Evolutionary conservation across 164 flowering plant species (phyloP).

Genomic region (Amborella trichopoda): DNA sequence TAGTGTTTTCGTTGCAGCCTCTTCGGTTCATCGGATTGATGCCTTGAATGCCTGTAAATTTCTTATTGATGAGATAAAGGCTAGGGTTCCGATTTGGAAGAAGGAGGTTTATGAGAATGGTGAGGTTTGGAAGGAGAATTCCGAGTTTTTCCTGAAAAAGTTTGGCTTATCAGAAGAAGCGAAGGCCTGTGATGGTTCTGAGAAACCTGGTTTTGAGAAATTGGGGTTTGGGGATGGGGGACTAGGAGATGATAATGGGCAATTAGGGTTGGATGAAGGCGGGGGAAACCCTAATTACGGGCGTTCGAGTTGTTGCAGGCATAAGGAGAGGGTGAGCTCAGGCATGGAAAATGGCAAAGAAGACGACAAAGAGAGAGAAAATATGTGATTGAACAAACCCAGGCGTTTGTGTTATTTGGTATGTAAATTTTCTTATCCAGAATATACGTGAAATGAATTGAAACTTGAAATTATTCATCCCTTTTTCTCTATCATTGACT

Average conservation of each 20-base stretch:
- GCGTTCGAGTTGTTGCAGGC: background rate
- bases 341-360: background rate
- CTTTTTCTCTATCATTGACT: too few species aligned
- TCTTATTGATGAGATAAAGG: slow-evolving; percentile 85
- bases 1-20: slow-evolving; percentile 76
- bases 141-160: slow-evolving; percentile 50
- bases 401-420: too few species aligned
- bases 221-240: too few species aligned
- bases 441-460: too few species aligned
- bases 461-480: too few species aligned
- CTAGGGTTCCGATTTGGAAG: slow-evolving; percentile 95
- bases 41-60: slow-evolving; percentile 77
- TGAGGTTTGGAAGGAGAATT: slow-evolving; percentile 93
- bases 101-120: slow-evolving; percentile 87
- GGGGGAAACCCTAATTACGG: background rate
- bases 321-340: background rate
- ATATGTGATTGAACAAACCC: background rate
- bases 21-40: slow-evolving; percentile 72
- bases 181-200: background rate
- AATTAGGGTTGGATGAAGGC: background rate
- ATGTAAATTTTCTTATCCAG: too few species aligned
- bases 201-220: too few species aligned
- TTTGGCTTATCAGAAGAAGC: background rate
- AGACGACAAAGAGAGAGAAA: background rate
- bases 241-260: background rate